phyloP scores from a whole-genome alignment of 345 rosid species.

The Raphanus sativus region DNA sequence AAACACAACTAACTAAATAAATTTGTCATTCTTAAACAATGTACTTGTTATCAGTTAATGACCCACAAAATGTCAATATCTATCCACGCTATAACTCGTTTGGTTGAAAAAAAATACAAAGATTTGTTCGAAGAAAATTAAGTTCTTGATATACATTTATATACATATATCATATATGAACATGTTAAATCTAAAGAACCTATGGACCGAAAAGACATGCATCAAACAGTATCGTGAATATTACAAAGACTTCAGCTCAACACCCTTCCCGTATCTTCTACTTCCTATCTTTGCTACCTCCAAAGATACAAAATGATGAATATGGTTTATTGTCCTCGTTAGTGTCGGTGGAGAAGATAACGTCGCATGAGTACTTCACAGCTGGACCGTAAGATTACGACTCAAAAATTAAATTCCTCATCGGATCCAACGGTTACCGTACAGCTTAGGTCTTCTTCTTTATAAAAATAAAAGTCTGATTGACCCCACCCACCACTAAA shows the following conservation, averaged over 20 bases:
- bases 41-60: neutral
- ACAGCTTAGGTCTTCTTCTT: constrained; percentile 26
- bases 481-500: constrained; percentile 17
- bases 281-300: neutral
- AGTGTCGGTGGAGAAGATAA: constrained; percentile 41
- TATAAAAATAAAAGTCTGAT: neutral
- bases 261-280: neutral
- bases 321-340: neutral
- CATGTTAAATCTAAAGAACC: neutral
- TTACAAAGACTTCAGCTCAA: neutral
- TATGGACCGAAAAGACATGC: neutral
- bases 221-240: neutral
- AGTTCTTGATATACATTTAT: neutral
- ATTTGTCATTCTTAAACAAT: neutral
- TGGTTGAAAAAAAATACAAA: neutral
- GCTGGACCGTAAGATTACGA: constrained; percentile 39
- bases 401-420: constrained; percentile 26
- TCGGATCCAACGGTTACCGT: constrained; percentile 34
- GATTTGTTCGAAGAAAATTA: neutral
- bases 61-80: neutral
- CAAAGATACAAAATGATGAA: constrained; percentile 2
- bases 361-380: constrained; percentile 34
- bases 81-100: neutral
- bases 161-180: neutral
- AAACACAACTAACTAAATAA: neutral